Evolutionary conservation across 2,329 filamentous ascomycete species (phyloP).

Genomic region (Xylariaceae sp.): DNA sequence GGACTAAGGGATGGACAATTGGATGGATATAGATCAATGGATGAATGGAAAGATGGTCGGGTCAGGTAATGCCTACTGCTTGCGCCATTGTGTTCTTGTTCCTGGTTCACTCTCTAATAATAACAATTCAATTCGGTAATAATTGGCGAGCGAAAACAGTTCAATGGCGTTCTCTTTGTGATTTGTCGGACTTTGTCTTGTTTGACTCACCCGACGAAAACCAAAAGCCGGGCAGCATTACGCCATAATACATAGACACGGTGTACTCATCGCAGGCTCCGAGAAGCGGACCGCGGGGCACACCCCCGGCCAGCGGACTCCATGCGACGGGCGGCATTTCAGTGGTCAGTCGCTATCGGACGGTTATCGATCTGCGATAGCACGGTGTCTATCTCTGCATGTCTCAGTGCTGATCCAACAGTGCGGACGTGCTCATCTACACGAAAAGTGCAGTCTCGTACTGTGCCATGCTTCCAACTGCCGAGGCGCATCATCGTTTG

Average conservation of each 20-base stretch:
- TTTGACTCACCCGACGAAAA: conserved; percentile 10
- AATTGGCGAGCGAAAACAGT: not conserved
- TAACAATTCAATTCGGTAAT: not conserved
- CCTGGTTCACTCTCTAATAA: not conserved
- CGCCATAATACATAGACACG: not conserved
- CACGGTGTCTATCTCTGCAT: too few relatives aligned
- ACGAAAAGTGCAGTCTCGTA: too few relatives aligned
- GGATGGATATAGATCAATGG: not conserved
- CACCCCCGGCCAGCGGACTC: too few relatives aligned
- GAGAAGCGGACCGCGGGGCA: not conserved
- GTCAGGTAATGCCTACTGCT: conserved; percentile 18
- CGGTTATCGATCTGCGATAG: too few relatives aligned
- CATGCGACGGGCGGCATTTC: too few relatives aligned
- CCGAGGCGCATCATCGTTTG: too few relatives aligned
- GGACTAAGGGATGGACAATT: not conserved
- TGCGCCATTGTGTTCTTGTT: conserved; percentile 15
- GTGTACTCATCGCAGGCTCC: not conserved
- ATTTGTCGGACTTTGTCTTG: conserved; percentile 4
- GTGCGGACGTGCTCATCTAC: too few relatives aligned
- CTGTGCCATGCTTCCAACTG: too few relatives aligned
- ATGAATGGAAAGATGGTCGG: not conserved
- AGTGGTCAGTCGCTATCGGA: too few relatives aligned
- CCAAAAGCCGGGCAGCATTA: not conserved
- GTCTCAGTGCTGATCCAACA: too few relatives aligned
- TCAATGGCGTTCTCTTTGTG: not conserved